phyloP scores from a whole-genome alignment of 139 green algal species.

The Chlorella sp. region DNA sequence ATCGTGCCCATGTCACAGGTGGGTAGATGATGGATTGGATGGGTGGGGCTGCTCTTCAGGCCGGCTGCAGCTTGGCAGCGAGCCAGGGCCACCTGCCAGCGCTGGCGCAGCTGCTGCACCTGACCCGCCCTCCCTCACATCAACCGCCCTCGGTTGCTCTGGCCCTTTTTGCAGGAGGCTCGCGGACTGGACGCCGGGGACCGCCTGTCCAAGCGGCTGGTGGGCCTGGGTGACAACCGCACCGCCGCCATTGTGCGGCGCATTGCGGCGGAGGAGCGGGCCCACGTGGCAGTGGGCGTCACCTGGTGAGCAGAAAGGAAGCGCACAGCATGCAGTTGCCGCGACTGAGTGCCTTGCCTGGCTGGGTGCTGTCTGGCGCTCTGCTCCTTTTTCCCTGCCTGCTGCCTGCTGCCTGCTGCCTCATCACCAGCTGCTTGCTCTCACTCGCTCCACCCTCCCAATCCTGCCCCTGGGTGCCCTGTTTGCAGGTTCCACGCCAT shows the following conservation, averaged over 20 bases:
- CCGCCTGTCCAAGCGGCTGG: conserved; percentile 66
- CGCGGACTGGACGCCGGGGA: conserved; percentile 50
- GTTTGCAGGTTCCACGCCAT: conserved; percentile 74
- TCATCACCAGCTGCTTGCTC: too few species aligned
- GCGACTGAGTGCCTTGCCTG: too few species aligned
- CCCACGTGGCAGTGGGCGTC: conserved; percentile 76
- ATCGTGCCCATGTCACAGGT: conserved; percentile 87
- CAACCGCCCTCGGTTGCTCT: neutral
- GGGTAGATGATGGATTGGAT: conserved; percentile 54
- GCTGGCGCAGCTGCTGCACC: too few species aligned
- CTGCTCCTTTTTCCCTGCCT: too few species aligned
- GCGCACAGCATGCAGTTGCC: too few species aligned
- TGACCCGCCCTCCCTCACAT: neutral
- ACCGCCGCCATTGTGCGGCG: conserved; percentile 46
- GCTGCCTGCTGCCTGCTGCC: too few species aligned
- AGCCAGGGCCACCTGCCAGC: too few species aligned
- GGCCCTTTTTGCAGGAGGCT: neutral
- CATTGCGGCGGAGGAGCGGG: conserved; percentile 71
- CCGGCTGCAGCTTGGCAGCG: too few species aligned
- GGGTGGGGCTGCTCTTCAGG: too few species aligned
- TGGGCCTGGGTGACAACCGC: conserved; percentile 73
- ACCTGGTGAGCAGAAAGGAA: neutral
- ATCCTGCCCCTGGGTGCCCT: too few species aligned
- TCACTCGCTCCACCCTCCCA: too few species aligned
- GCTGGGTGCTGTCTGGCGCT: too few species aligned